Conservation (phyloP, 1,139 yeast genomes). For the Taphrina betulina region DNA sequence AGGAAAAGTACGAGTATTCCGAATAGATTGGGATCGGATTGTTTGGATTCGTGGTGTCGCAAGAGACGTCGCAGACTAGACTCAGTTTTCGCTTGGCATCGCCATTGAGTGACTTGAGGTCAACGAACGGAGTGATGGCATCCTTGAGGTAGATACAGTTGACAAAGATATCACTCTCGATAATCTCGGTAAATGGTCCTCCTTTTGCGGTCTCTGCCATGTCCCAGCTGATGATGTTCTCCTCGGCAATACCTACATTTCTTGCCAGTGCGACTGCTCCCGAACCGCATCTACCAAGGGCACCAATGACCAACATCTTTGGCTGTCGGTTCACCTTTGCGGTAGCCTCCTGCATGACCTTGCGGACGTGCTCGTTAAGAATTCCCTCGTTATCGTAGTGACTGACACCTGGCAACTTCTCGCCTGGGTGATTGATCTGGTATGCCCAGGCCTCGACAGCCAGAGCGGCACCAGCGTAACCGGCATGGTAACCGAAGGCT, state of each 20-base stretch:
- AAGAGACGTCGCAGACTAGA: slow-evolving; percentile 94
- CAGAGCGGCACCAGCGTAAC: slow-evolving; percentile 97
- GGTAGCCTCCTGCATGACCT: slow-evolving; percentile 60
- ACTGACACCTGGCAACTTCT: slow-evolving; percentile 62
- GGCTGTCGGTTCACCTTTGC: slow-evolving; percentile 37
- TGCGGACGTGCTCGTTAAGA: slow-evolving; percentile 67
- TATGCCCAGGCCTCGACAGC: slow-evolving; percentile 94
- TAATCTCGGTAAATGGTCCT: slow-evolving; percentile 94
- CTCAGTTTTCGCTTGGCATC: slow-evolving; percentile 78
- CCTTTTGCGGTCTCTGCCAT: slow-evolving; percentile 94
- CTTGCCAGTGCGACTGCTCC: slow-evolving; percentile 86
- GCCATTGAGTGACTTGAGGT: slow-evolving; percentile 50
- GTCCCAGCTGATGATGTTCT: slow-evolving; percentile 87
- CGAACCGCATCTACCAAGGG: slow-evolving; percentile 98
- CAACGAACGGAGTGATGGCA: slow-evolving; percentile 90
- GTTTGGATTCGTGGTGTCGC: slow-evolving; percentile 97
- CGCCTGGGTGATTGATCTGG: slow-evolving; percentile 72
- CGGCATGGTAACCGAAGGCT: slow-evolving; percentile 97
- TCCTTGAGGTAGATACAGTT: slow-evolving; percentile 92
- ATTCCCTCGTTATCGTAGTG: slow-evolving; percentile 81
- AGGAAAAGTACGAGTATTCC: slow-evolving; percentile 81
- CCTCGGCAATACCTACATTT: slow-evolving; percentile 85
- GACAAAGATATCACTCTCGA: slow-evolving; percentile 80
- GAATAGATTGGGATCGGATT: slow-evolving; percentile 94
- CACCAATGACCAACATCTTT: slow-evolving; percentile 73